Base-by-base conservation (phyloP, 2,329 filamentous ascomycete genomes). In the Ramularia endophylla region DNA sequence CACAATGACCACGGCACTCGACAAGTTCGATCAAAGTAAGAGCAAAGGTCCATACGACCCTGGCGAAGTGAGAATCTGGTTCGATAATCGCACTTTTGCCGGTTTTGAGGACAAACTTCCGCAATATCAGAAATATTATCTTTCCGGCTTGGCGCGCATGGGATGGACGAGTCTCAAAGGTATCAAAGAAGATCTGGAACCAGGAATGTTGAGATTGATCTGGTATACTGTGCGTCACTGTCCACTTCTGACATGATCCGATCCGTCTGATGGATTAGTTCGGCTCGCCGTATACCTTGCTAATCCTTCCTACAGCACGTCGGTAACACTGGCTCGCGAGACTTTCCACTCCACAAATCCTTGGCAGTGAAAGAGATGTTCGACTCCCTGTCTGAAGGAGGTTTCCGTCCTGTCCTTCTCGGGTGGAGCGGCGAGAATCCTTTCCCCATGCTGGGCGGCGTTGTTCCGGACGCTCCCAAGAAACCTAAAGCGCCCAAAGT, bases 361-460 rank as follows among this genome's bases (percentile, higher is more conserved):
- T 48, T 48, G 33, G 51, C 55, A 1, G 59, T 62, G 8, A 56
- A 57, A 34, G 57, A 60, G 12, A 60, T 60, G 56, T 60, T 59
- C 44, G 56, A 61, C 39, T 52, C 48, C 4, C 55, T 62, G 7
- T 52, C 54, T 16, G 42, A 44, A 15, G 43, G 54, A 40, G 58
- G 58, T 12, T 60, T 59, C 44, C 51, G 59, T 8, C 59, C 59
- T 5, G 54, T 60, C 50, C 46, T 62, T 8, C 36, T 59, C 12
- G 59, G 59, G 34, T 62, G 52, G 45, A 52, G 49, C 2, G 53
- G 50, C 19, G 59, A 62, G 44, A 61, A 61, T 41, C 59, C 59
- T 0, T 62, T 58, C 31, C 59, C 58, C 3, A 59, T 59, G 57
- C 54, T 62, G 8, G 59, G 59, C 8, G 59, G 59, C 12, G 42